phyloP scores from a whole-genome alignment of 345 rosid genomes.

The thale cress (Arabidopsis thaliana) region DNA sequence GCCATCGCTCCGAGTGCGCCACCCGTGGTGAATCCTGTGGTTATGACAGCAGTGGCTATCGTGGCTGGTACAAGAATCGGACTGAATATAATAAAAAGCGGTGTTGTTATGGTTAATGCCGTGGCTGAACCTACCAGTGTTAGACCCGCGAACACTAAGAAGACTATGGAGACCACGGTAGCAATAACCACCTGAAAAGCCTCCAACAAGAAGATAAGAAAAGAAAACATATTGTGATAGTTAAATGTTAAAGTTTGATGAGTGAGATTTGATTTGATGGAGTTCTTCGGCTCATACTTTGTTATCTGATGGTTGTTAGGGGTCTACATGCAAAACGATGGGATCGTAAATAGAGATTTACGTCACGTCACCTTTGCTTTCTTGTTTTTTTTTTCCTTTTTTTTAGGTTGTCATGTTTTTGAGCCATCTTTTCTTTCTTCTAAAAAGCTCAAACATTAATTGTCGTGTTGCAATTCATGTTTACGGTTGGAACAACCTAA shows the following conservation, averaged over 20 bases:
- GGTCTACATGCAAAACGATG: slow-evolving; percentile 12
- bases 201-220: not conserved
- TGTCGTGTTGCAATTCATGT: slow-evolving; percentile 18
- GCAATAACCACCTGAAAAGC: slow-evolving; percentile 38
- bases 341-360: slow-evolving; percentile 3
- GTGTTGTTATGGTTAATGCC: slow-evolving; percentile 66
- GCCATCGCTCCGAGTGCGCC: slow-evolving; percentile 73
- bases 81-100: slow-evolving; percentile 76
- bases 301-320: not conserved
- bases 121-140: slow-evolving; percentile 65
- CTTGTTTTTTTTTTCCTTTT: not conserved
- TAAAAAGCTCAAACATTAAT: slow-evolving; percentile 17
- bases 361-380: slow-evolving; percentile 23
- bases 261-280: not conserved
- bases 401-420: slow-evolving; percentile 19
- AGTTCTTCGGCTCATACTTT: not conserved
- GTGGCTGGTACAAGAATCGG: slow-evolving; percentile 77
- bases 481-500: slow-evolving; percentile 20
- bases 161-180: slow-evolving; percentile 61
- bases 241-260: not conserved
- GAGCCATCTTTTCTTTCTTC: slow-evolving; percentile 13
- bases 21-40: slow-evolving; percentile 63
- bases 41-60: slow-evolving; percentile 51
- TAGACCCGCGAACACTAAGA: slow-evolving; percentile 63
- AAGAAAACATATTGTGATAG: slow-evolving; percentile 15